Percentiles rank a stretch among this genome's conserved stretches.
Conservation (phyloP, 1,284 basidiomycete species). For the Marasmius fiardii region DNA sequence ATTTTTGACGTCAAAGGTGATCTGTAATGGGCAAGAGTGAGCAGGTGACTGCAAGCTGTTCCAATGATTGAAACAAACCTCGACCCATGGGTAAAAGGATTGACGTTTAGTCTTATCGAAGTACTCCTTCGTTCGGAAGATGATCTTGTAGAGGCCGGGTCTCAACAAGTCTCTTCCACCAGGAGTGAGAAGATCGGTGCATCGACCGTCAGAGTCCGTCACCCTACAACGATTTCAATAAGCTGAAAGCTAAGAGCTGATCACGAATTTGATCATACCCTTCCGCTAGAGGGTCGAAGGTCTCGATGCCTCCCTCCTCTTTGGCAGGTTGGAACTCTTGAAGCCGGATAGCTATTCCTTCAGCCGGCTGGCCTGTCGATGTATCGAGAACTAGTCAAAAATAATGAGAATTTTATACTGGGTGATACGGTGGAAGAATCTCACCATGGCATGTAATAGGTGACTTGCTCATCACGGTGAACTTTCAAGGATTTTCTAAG, state of each 20-base stretch:
- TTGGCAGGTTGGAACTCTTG: slow-evolving; percentile 40
- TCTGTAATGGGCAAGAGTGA: slow-evolving; percentile 41
- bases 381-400: slow-evolving; percentile 73
- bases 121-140: slow-evolving; percentile 82
- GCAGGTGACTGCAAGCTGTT: slow-evolving; percentile 9
- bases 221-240: slow-evolving; percentile 36
- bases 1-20: slow-evolving; percentile 69
- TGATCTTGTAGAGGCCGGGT: slow-evolving; percentile 76
- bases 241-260: slow-evolving; percentile 2
- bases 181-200: slow-evolving; percentile 62
- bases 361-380: slow-evolving; percentile 77
- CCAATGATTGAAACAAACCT: slow-evolving; percentile 44
- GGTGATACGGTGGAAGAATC: slow-evolving; percentile 14
- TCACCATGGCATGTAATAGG: slow-evolving; percentile 89
- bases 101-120: slow-evolving; percentile 61
- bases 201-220: slow-evolving; percentile 85
- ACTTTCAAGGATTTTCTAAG: not conserved
- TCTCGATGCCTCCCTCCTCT: slow-evolving; percentile 27
- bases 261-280: slow-evolving; percentile 40
- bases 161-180: slow-evolving; percentile 39
- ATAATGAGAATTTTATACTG: not conserved
- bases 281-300: slow-evolving; percentile 53
- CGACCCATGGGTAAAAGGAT: slow-evolving; percentile 88
- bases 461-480: slow-evolving; percentile 52
- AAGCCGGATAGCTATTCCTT: slow-evolving; percentile 60